phyloP scores from a whole-genome alignment of 2,329 filamentous ascomycete species.

The Proliferodiscus dingleyae region DNA sequence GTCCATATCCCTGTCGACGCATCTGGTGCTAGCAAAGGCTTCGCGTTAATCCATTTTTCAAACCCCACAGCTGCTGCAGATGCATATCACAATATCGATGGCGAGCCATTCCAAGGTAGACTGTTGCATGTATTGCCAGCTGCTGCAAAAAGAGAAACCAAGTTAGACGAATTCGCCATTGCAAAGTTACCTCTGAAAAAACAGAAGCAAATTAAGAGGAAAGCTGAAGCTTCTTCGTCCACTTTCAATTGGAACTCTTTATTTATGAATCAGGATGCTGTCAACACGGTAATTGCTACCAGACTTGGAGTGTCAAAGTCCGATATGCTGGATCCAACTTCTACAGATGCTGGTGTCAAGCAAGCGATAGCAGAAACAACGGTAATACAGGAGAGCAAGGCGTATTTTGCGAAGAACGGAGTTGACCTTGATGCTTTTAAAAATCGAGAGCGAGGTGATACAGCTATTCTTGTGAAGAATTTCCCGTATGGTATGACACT shows the following conservation, averaged over 20 bases:
- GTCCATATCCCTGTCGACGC: constrained; percentile 78
- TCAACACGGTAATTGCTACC: constrained; percentile 82
- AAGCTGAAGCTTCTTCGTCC: constrained; percentile 69
- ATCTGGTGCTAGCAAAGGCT: constrained; percentile 76
- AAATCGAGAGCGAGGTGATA: constrained; percentile 76
- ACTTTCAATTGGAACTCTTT: constrained; percentile 98
- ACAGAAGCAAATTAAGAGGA: constrained; percentile 84
- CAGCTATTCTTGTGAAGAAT: constrained; percentile 88
- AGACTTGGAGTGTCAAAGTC: constrained; percentile 87
- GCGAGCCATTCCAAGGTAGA: constrained; percentile 85
- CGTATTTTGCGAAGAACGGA: constrained; percentile 81
- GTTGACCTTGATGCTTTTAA: constrained; percentile 93
- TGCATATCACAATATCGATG: constrained; percentile 76
- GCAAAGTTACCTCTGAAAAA: constrained; percentile 92
- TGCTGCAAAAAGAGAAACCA: constrained; percentile 72
- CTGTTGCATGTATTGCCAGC: constrained; percentile 87
- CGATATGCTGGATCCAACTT: constrained; percentile 91
- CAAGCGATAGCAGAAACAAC: constrained; percentile 96
- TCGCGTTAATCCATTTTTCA: constrained; percentile 78
- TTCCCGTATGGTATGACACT: constrained; percentile 66
- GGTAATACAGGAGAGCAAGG: constrained; percentile 92
- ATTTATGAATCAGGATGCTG: constrained; percentile 97
- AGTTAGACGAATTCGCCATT: constrained; percentile 81
- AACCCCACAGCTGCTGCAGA: constrained; percentile 68
- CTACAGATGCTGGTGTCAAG: constrained; percentile 88